A percentile compares a stretch with the other conserved stretches of the same genome.
Conservation (phyloP, 345 rosid species). For the Salix arbutifolia region DNA sequence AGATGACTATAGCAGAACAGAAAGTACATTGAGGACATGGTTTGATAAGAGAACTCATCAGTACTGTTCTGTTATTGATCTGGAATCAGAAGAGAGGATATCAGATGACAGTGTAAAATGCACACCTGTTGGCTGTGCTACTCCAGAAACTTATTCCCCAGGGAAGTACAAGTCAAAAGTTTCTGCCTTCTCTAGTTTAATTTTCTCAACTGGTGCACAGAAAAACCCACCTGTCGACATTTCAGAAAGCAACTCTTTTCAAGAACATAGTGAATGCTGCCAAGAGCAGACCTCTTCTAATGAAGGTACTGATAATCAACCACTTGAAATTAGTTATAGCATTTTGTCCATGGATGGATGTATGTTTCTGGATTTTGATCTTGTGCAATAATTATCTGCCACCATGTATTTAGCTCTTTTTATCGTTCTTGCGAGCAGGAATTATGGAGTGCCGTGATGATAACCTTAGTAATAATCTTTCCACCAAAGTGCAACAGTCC, state of each 20-base stretch:
- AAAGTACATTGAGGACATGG: slow-evolving; percentile 5
- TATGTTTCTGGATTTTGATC: slow-evolving; percentile 2
- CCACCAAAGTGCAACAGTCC: slow-evolving; percentile 12
- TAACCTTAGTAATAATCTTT: slow-evolving; percentile 2
- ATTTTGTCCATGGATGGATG: not conserved
- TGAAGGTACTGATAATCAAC: slow-evolving; percentile 22
- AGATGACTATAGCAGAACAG: slow-evolving; percentile 14
- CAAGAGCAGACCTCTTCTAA: slow-evolving; percentile 16
- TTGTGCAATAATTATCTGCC: not conserved
- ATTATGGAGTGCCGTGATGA: slow-evolving; percentile 2
- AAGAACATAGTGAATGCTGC: slow-evolving; percentile 13
- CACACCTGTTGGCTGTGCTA: slow-evolving; percentile 13
- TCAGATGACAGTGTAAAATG: slow-evolving; percentile 6
- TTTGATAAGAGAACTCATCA: slow-evolving; percentile 17
- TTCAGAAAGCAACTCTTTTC: slow-evolving; percentile 13
- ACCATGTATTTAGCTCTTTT: not conserved
- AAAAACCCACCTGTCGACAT: slow-evolving; percentile 14
- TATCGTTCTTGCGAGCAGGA: slow-evolving; percentile 22
- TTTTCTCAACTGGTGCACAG: slow-evolving; percentile 15
- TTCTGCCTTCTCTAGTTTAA: slow-evolving; percentile 16
- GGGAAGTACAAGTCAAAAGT: slow-evolving; percentile 16
- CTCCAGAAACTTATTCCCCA: slow-evolving; percentile 4
- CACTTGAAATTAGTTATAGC: not conserved
- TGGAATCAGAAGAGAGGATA: slow-evolving; percentile 25
- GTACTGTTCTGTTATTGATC: slow-evolving; percentile 25